Percentiles rank a stretch among this genome's conserved stretches.
These are phyloP conservation scores for Bonia amplexicaulis DNA, from an alignment of 176 grass and related monocot genomes.

Conservation along the genomic window DNA sequence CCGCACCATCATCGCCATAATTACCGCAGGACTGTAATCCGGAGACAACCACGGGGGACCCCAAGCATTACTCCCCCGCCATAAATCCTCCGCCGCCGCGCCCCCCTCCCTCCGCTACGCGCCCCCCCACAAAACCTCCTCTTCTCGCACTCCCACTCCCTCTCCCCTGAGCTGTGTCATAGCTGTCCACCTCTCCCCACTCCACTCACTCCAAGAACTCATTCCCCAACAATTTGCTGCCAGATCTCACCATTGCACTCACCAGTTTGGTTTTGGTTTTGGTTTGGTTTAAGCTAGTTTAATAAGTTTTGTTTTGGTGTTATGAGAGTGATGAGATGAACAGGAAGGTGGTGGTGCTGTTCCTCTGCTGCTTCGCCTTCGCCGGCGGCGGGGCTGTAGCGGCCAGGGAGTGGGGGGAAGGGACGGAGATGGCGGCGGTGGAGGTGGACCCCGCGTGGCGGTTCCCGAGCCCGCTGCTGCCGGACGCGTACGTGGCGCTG, in stretches of 20 bases:
- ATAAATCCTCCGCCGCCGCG: slow-evolving; percentile 32
- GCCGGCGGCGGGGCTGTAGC: slow-evolving; percentile 33
- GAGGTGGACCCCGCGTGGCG: slow-evolving; percentile 56
- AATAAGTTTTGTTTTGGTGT: neutral
- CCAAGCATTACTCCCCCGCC: slow-evolving; percentile 26
- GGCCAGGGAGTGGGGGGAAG: slow-evolving; percentile 11
- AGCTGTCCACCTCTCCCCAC: slow-evolving; percentile 52
- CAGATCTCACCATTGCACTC: slow-evolving; percentile 23
- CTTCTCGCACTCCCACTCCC: neutral
- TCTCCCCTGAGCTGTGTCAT: slow-evolving; percentile 43
- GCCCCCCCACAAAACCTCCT: neutral
- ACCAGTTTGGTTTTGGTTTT: neutral
- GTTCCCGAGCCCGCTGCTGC: slow-evolving; percentile 47
- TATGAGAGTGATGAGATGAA: slow-evolving; percentile 24
- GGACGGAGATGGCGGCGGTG: slow-evolving; percentile 30
- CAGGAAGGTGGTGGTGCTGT: neutral
- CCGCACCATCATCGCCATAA: slow-evolving; percentile 17
- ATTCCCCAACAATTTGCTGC: neutral
- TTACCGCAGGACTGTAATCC: neutral
- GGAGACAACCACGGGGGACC: slow-evolving; percentile 10
- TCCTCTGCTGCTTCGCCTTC: neutral
- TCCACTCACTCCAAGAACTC: neutral
- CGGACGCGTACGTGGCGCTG: slow-evolving; percentile 61
- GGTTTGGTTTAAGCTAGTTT: neutral
- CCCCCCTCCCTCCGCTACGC: slow-evolving; percentile 14